phyloP scores from a whole-genome alignment of 176 grass and related monocot species.

The Triticum timopheevii region DNA sequence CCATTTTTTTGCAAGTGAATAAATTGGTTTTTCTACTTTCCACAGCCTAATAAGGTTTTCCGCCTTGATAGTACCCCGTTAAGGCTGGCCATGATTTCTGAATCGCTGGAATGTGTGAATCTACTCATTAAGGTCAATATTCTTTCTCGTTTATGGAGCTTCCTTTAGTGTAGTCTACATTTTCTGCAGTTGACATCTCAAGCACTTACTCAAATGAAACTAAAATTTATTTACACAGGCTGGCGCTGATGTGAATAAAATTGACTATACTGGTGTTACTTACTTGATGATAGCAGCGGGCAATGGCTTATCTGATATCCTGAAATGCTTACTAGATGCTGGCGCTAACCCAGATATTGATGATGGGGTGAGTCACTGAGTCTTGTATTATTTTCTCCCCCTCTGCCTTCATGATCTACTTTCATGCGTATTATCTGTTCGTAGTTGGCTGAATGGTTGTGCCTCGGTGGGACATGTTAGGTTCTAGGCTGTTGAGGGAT shows the following conservation, averaged over 20 bases:
- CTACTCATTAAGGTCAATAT: conserved; percentile 14
- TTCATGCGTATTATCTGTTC: too few species aligned
- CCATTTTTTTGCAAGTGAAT: neutral
- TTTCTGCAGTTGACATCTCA: neutral
- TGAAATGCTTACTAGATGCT: conserved; percentile 28
- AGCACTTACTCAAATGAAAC: neutral
- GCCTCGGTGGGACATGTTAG: too few species aligned
- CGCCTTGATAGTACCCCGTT: conserved; percentile 1
- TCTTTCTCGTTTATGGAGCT: neutral
- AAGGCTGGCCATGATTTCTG: neutral
- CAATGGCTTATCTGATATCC: neutral
- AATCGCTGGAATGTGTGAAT: neutral
- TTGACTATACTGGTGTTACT: neutral
- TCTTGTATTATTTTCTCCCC: neutral
- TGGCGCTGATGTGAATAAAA: conserved; percentile 8
- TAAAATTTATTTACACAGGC: conserved; percentile 11
- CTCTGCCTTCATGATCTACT: too few species aligned
- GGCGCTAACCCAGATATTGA: conserved; percentile 8
- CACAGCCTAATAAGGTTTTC: conserved; percentile 20
- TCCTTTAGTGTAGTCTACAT: neutral
- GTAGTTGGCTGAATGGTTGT: too few species aligned
- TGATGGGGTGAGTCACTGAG: conserved; percentile 1
- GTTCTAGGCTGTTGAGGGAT: too few species aligned
- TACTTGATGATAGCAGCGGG: conserved; percentile 9
- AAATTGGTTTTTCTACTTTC: neutral